Conservation (phyloP, 2,329 filamentous ascomycete genomes). For the Diaporthe citri region DNA sequence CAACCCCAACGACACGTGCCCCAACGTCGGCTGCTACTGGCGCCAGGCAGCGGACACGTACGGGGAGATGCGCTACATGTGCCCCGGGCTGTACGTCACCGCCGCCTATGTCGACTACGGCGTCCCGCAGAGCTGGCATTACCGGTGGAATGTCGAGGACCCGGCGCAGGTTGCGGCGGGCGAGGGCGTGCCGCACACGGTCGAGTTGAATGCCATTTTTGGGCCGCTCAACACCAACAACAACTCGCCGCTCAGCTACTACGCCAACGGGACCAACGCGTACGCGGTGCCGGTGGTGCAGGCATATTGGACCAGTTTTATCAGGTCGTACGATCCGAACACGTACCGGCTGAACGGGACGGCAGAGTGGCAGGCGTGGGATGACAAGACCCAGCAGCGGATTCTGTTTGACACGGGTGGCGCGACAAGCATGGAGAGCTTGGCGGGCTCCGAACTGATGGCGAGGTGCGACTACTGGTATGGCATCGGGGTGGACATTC, state of each 20-base stretch:
- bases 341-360: slow-evolving; percentile 55
- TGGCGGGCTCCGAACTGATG: slow-evolving; percentile 40
- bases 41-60: slow-evolving; percentile 69
- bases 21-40: slow-evolving; percentile 67
- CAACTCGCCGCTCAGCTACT: slow-evolving; percentile 67
- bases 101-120: slow-evolving; percentile 52
- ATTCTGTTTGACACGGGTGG: slow-evolving; percentile 57
- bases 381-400: slow-evolving; percentile 47
- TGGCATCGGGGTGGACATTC: slow-evolving; percentile 33
- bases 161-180: slow-evolving; percentile 64
- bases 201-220: slow-evolving; percentile 76
- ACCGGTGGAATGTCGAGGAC: slow-evolving; percentile 77
- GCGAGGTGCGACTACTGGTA: slow-evolving; percentile 41
- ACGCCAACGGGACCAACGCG: slow-evolving; percentile 63
- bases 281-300: slow-evolving; percentile 72
- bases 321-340: slow-evolving; percentile 76
- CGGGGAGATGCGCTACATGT: slow-evolving; percentile 75
- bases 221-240: slow-evolving; percentile 68
- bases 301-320: slow-evolving; percentile 81
- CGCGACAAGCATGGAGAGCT: slow-evolving; percentile 42
- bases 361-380: slow-evolving; percentile 65
- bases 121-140: slow-evolving; percentile 69
- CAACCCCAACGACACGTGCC: slow-evolving; percentile 60
- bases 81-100: slow-evolving; percentile 70
- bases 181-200: slow-evolving; percentile 74